phyloP scores from a whole-genome alignment of 768 basidiomycete species.

The Lentinula edodes region DNA sequence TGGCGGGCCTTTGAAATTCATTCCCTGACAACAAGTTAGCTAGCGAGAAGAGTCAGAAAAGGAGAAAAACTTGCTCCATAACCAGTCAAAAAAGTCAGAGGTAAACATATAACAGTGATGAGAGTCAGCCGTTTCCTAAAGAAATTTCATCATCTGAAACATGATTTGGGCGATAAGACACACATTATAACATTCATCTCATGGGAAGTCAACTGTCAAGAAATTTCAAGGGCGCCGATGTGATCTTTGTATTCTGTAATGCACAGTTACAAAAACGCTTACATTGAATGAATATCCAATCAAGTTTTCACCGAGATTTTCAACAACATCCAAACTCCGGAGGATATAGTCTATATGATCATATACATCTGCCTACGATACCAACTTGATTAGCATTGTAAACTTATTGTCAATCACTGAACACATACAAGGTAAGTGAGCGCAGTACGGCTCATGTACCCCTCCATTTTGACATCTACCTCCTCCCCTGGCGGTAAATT shows the following conservation, averaged over 20 bases:
- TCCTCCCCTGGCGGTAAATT: conserved; percentile 24
- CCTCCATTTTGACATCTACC: conserved; percentile 34
- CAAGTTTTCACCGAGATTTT: conserved; percentile 58
- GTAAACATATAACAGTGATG: conserved; percentile 66
- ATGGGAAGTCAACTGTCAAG: conserved; percentile 54
- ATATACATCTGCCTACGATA: conserved; percentile 54
- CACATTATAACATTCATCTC: conserved; percentile 66
- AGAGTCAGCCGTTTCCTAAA: conserved; percentile 59
- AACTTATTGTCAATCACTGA: background rate
- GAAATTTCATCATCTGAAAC: background rate
- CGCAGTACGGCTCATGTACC: conserved; percentile 60
- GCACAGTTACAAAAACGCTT: conserved; percentile 13
- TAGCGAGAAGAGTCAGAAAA: background rate
- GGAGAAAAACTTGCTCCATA: conserved; percentile 51
- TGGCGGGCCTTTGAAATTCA: conserved; percentile 44
- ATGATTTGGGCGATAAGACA: conserved; percentile 10
- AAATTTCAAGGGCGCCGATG: conserved; percentile 45
- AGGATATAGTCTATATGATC: conserved; percentile 71
- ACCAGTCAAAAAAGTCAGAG: conserved; percentile 64
- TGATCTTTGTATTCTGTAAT: background rate
- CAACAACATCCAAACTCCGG: conserved; percentile 62
- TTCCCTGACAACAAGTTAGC: conserved; percentile 38
- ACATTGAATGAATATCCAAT: conserved; percentile 73
- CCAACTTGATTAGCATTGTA: background rate
- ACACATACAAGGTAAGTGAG: conserved; percentile 58